phyloP scores from a whole-genome alignment of 2,329 filamentous ascomycete genomes.

The Hypoxylon sp. region DNA sequence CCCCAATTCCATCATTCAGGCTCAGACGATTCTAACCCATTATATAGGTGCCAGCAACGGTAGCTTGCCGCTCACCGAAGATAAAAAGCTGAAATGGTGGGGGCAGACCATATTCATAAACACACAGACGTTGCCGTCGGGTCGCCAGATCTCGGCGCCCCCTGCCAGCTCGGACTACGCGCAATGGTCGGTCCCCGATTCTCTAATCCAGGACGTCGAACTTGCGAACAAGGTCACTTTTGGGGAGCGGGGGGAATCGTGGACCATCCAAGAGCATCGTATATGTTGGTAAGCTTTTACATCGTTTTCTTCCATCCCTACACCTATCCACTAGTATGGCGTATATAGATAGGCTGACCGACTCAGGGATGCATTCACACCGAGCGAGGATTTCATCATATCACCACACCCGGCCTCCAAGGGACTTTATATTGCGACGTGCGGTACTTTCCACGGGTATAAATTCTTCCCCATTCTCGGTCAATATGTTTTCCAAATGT shows the following conservation, averaged over 20 bases:
- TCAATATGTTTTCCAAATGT: slow-evolving; percentile 72
- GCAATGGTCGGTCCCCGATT: slow-evolving; percentile 72
- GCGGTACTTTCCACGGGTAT: slow-evolving; percentile 77
- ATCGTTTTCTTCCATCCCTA: background rate
- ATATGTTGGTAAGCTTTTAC: slow-evolving; percentile 74
- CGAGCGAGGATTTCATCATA: slow-evolving; percentile 74
- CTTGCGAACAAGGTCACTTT: slow-evolving; percentile 72
- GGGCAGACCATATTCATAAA: slow-evolving; percentile 73
- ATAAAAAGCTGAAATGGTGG: slow-evolving; percentile 72
- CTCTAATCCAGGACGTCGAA: slow-evolving; percentile 72
- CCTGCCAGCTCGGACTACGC: slow-evolving; percentile 70
- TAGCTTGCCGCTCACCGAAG: slow-evolving; percentile 68
- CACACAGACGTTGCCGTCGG: slow-evolving; percentile 66
- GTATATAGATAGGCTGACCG: background rate
- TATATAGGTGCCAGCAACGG: slow-evolving; percentile 69
- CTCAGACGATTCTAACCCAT: slow-evolving; percentile 8
- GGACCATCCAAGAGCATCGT: slow-evolving; percentile 73
- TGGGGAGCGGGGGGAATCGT: slow-evolving; percentile 67
- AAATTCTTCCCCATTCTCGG: slow-evolving; percentile 78
- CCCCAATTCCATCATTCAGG: too few relatives aligned
- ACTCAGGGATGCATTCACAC: slow-evolving; percentile 76
- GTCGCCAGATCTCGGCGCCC: slow-evolving; percentile 69
- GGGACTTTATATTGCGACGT: slow-evolving; percentile 74
- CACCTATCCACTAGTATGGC: background rate
- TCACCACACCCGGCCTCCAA: slow-evolving; percentile 66